phyloP scores from a whole-genome alignment of 768 basidiomycete species.

The Tylopilus felleus region DNA sequence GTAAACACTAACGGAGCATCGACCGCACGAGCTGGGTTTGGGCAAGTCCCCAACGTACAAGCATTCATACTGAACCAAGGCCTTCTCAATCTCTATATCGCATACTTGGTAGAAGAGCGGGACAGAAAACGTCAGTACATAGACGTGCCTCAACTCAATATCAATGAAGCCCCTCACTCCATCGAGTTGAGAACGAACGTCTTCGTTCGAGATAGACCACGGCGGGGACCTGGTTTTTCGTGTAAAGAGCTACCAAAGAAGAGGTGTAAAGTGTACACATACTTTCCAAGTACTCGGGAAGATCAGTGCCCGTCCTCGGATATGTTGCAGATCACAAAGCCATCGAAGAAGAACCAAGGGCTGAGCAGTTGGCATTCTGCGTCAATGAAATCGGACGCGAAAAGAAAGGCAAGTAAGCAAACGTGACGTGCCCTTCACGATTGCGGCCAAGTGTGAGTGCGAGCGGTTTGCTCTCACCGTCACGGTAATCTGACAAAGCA shows the following conservation, averaged over 20 bases:
- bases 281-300: slow-evolving; percentile 93
- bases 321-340: slow-evolving; percentile 85
- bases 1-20: slow-evolving; percentile 98
- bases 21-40: slow-evolving; percentile 81
- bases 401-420: no score
- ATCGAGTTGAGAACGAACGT: slow-evolving; percentile 56
- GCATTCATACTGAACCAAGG: slow-evolving; percentile 72
- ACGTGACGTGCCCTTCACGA: slow-evolving; percentile 63
- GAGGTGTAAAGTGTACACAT: slow-evolving; percentile 11
- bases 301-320: slow-evolving; percentile 78
- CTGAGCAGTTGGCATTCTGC: slow-evolving; percentile 44
- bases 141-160: slow-evolving; percentile 82
- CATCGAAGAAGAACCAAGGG: slow-evolving; percentile 95
- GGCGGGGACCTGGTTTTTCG: slow-evolving; percentile 64
- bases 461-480: slow-evolving; percentile 67
- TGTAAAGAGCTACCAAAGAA: neutral
- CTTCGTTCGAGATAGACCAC: slow-evolving; percentile 86
- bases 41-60: slow-evolving; percentile 79
- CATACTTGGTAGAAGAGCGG: neutral
- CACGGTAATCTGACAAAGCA: slow-evolving; percentile 75
- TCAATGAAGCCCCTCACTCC: slow-evolving; percentile 61
- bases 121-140: slow-evolving; percentile 22
- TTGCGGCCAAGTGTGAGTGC: slow-evolving; percentile 81
- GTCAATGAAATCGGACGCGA: slow-evolving; percentile 29
- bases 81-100: slow-evolving; percentile 63